Evolutionary conservation across 1,139 yeast genomes (phyloP), one percentile per base, ranked within the genome.

Genomic region (Lodderomyces theae): DNA sequence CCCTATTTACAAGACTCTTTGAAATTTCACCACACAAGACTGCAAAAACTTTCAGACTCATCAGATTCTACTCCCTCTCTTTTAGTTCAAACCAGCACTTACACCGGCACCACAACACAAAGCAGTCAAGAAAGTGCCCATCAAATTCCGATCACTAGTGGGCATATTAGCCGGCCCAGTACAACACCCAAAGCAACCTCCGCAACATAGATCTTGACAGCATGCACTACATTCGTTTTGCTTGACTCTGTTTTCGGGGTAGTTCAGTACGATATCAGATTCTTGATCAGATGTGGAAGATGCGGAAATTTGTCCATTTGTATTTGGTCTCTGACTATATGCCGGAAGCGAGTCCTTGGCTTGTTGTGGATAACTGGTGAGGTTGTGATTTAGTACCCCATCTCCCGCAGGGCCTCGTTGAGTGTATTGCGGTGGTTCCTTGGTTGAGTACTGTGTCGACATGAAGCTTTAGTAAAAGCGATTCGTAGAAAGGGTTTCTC

Each of bases 111-210:
- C 50, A 44, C 57, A 53, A 29, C 52, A 48, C 12, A 51, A 35
- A 8, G 45, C 42, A 8, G 45, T 45, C 28, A 46, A n/a, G 24
- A 52, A 34, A 28, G 35, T 45, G 3, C 53, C 52, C 9, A 48
- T 22, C 34, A 46, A 34, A 13, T 42, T 24, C 35, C 45, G 45
- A 35, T 56, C 60, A n/a, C 51, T 38, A 15, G 34, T n/a, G 21
- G 18, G 11, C 33, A 26, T 21, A 11, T 28, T 28, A 4, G 25
- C 23, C 3, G 19, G 39, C 10, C 41, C 45, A 18, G 52, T 49
- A 39, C 52, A 52, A 37, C 57, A 51, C 3, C 56, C 57, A 39
- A 51, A 53, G 30, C 60, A 53, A 13, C 37, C 37, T 16, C 28
- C 34, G 12, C 44, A 37, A 32, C 52, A 53, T 18, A 53, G 54